Conservation (phyloP, 352 stramenopile species). For the Blastocystis sp. region DNA sequence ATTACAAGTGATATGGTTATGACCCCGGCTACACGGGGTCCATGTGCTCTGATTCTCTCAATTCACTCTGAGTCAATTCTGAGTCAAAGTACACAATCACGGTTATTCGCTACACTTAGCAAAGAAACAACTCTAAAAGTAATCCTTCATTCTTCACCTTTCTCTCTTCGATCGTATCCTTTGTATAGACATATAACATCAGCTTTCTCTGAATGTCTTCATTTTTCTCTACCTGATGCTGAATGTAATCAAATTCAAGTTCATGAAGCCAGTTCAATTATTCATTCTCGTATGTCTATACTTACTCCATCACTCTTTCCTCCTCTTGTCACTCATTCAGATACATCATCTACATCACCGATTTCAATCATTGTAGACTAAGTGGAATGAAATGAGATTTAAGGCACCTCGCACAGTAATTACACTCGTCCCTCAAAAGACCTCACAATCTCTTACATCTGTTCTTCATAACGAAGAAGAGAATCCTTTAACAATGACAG, state of each 20-base stretch:
- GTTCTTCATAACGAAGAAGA: neutral
- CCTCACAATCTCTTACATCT: neutral
- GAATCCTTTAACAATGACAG: neutral
- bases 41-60: slow-evolving; percentile 22
- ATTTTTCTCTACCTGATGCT: neutral
- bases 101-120: no score
- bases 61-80: neutral
- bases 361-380: neutral
- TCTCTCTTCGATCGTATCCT: neutral
- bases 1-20: slow-evolving; percentile 59
- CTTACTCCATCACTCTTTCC: neutral
- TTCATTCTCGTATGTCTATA: neutral
- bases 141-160: neutral
- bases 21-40: neutral
- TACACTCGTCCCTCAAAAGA: neutral
- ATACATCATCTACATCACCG: neutral
- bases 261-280: neutral
- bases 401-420: neutral
- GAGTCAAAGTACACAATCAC: neutral
- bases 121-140: neutral
- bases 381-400: neutral
- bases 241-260: neutral
- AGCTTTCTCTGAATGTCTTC: neutral
- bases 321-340: neutral
- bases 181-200: neutral